phyloP scores from a whole-genome alignment of 2,329 filamentous ascomycete genomes.

The Ceratocystis cubensis region DNA sequence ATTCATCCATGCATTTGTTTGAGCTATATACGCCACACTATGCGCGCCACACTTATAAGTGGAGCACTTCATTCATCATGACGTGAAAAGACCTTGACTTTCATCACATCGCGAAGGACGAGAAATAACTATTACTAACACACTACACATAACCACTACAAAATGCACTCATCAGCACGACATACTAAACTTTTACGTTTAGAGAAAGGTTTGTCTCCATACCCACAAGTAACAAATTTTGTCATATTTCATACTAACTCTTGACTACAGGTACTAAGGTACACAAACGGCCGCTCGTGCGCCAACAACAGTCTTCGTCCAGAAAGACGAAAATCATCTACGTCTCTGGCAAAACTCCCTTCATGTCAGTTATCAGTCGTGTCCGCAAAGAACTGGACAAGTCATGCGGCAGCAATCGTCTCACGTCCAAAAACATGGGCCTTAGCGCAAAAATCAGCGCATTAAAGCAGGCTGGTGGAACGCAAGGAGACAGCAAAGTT shows the following conservation, averaged over 20 bases:
- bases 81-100: neutral
- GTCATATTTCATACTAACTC: neutral
- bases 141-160: neutral
- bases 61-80: neutral
- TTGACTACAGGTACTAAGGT: constrained; percentile 34
- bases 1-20: neutral
- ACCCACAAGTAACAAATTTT: neutral
- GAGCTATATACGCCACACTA: constrained; percentile 9
- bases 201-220: constrained; percentile 26
- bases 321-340: constrained; percentile 44
- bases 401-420: constrained; percentile 28
- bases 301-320: constrained; percentile 32
- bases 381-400: constrained; percentile 50
- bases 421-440: constrained; percentile 30
- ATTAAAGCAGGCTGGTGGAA: constrained; percentile 19
- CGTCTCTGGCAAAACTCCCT: constrained; percentile 51
- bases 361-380: constrained; percentile 55
- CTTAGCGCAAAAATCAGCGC: constrained; percentile 36
- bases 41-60: constrained; percentile 6
- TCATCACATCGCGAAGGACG: neutral
- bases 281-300: constrained; percentile 37
- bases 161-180: constrained; percentile 21
- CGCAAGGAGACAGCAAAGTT: constrained; percentile 26
- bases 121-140: neutral
- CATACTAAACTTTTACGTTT: constrained; percentile 30